Evolutionary conservation across 2,329 filamentous ascomycete genomes (phyloP).

Genomic region (Cladosporium colombiae): DNA sequence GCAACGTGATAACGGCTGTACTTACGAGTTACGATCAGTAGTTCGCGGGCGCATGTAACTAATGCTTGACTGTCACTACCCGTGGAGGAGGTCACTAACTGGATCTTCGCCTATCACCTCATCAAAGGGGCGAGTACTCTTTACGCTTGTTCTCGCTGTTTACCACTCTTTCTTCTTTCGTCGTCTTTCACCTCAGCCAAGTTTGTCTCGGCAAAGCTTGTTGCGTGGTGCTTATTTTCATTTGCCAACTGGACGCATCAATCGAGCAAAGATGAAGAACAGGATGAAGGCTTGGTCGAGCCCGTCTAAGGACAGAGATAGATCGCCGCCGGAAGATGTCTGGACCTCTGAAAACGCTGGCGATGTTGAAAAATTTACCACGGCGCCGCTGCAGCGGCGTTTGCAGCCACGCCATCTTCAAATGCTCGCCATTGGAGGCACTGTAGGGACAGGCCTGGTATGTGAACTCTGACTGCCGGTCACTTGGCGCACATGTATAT

Average conservation of each 20-base stretch:
- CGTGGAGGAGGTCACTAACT: not conserved
- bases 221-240: not conserved
- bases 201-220: not conserved
- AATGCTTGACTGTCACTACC: not conserved
- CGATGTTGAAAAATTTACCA: conserved; percentile 24
- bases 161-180: not conserved
- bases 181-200: not conserved
- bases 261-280: not conserved
- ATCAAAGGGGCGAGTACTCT: not conserved
- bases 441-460: conserved; percentile 17
- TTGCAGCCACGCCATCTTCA: conserved; percentile 40
- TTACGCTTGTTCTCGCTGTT: not conserved
- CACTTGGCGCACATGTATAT: conserved; percentile 3
- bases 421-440: conserved; percentile 41
- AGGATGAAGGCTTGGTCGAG: not conserved
- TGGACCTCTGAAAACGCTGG: not conserved
- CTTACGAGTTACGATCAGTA: not conserved
- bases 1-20: not conserved
- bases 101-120: too few relatives aligned
- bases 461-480: not conserved
- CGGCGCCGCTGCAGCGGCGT: conserved; percentile 38
- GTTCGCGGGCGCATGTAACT: not conserved
- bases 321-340: not conserved
- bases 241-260: not conserved
- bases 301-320: not conserved